Evolutionary conservation across 2,329 filamentous ascomycete species (phyloP).

Genomic region (Neonectria sp.): DNA sequence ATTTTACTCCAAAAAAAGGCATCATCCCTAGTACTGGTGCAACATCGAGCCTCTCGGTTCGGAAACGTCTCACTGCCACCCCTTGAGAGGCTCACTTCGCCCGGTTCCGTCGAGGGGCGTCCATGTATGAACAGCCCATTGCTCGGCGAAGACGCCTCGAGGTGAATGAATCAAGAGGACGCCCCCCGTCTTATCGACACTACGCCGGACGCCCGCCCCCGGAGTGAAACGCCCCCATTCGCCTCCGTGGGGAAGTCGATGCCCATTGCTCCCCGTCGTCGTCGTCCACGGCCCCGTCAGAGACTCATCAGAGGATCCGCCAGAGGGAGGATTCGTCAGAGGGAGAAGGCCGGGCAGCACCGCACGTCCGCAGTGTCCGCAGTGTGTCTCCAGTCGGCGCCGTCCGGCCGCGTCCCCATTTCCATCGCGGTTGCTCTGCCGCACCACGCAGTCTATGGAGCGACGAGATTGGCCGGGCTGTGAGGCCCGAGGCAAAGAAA

Average conservation of each 20-base stretch:
- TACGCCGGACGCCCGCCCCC: constrained; percentile 9
- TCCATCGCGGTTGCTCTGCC: constrained; percentile 14
- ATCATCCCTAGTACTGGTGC: constrained; percentile 23
- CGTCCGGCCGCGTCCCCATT: constrained; percentile 29
- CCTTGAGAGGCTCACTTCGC: constrained; percentile 9
- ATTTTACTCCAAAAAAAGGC: neutral
- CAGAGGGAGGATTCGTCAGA: constrained; percentile 5
- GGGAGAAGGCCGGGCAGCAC: constrained; percentile 25
- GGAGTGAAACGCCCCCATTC: constrained; percentile 27
- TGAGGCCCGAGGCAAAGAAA: constrained; percentile 16
- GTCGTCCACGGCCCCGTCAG: constrained; percentile 15
- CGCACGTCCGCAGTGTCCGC: constrained; percentile 30
- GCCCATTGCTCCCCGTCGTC: constrained; percentile 12
- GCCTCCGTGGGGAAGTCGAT: constrained; percentile 19
- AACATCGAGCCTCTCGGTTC: constrained; percentile 19
- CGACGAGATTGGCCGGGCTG: constrained; percentile 28
- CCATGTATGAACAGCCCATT: constrained; percentile 19
- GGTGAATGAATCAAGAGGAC: constrained; percentile 29
- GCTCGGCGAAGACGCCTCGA: constrained; percentile 18
- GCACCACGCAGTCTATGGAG: constrained; percentile 22
- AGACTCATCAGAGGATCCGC: constrained; percentile 21
- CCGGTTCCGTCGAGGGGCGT: constrained; percentile 14
- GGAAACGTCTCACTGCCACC: constrained; percentile 26
- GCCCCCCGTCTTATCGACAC: constrained; percentile 6
- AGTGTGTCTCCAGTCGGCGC: constrained; percentile 36